Conservation (phyloP, 495 filamentous ascomycete species). For the Bombardia bombarda region DNA sequence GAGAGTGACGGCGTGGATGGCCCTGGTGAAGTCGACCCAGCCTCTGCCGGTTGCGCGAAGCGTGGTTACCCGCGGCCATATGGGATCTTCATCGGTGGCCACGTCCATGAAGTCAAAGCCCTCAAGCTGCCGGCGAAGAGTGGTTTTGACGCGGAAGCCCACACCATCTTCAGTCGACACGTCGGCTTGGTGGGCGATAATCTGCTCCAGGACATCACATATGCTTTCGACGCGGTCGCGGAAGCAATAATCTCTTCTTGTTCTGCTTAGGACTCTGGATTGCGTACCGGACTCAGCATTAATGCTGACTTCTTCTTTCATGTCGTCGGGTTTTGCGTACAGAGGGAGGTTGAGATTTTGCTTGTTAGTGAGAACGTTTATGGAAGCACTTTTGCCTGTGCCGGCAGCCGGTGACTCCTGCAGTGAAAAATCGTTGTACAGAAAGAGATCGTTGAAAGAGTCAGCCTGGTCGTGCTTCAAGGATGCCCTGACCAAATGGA, state of each 20-base stretch:
- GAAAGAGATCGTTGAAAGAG: background rate
- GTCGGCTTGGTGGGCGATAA: background rate
- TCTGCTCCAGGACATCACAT: background rate
- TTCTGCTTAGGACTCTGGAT: background rate
- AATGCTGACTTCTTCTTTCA: background rate
- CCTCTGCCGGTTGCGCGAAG: slow-evolving; percentile 1
- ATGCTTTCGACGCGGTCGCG: background rate
- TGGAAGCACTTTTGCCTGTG: background rate
- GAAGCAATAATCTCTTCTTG: background rate
- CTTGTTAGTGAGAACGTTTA: background rate
- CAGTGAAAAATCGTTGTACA: background rate
- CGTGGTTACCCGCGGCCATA: background rate
- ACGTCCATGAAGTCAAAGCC: slow-evolving; percentile 3
- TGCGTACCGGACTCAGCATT: background rate
- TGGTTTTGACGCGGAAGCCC: no score
- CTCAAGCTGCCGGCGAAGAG: background rate
- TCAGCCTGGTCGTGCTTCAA: background rate
- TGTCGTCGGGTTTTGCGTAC: background rate
- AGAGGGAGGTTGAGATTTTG: background rate
- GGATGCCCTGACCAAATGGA: background rate
- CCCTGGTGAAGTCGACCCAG: slow-evolving; percentile 27
- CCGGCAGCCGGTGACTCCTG: background rate
- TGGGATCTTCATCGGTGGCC: background rate
- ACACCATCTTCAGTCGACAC: background rate
- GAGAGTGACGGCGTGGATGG: slow-evolving; percentile 20